Evolutionary conservation across 441 rosid genomes (phyloP), one percentile per base, ranked within the genome.

Genomic region (Populus hybrid): DNA sequence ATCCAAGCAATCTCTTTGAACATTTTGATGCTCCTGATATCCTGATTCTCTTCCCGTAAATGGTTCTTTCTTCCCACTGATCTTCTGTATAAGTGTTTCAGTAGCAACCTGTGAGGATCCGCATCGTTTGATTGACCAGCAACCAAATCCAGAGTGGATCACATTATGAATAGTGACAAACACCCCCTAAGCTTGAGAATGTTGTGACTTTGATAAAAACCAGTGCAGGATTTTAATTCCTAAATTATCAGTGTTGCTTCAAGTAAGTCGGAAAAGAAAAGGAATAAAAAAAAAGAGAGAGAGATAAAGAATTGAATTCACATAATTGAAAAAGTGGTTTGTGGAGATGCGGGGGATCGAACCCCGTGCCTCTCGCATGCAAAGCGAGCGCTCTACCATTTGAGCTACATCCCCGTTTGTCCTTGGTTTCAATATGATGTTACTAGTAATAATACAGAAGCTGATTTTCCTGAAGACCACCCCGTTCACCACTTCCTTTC

Each of bases 301-400:
- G 63, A 57, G 50, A 40, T 40, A 11, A 11, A 20, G 63, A 10
- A 57, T 57, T 3, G 23, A 57, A 20, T 57, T 57, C 23, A 8
- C 23, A 57, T 2, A 7, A 57, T 20, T 18, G 23, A 20, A 57
- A 57, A 18, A 0, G 20, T 0, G 0, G 1, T 0, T 7, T 2
- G 23, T 40, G 50, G 50, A 40, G 50, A 40, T 40, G 50, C 50
- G 50, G 50, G 50, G 50, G 50, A 40, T 40, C 97, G 90, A 92
- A 90, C 93, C 92, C 92, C 84, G 94, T 93, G 81, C 95, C 97
- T 94, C 97, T 90, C 95, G 93, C 97, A 93, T 92, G 97, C 97
- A 87, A 94, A 93, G 94, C 95, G 90, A 92, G 94, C 94, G 92
- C 97, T 93, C 95, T 94, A 94, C 72, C 76, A 72, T 67, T 26